These are phyloP conservation scores for Neofusicoccum parvum DNA, from an alignment of 2,329 filamentous ascomycete genomes.

Conservation along the genomic window DNA sequence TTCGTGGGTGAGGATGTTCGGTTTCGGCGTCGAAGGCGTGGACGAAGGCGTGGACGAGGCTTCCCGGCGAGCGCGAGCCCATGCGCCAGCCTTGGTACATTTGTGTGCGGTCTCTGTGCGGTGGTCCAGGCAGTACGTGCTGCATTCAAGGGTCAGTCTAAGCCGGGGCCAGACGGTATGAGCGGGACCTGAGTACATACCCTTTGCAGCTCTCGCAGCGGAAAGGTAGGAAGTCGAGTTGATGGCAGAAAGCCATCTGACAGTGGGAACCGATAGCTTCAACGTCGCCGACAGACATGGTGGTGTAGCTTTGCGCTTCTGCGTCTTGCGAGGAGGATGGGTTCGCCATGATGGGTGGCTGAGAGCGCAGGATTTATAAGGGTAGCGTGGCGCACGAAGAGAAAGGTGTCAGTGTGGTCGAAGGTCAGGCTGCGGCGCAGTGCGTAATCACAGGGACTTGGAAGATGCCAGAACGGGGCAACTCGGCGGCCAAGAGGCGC, in stretches of 20 bases:
- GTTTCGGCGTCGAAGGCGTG: constrained; percentile 43
- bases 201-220: constrained; percentile 83
- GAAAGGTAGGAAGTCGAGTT: constrained; percentile 95
- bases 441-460: constrained; percentile 19
- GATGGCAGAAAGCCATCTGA: constrained; percentile 86
- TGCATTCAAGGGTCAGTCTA: constrained; percentile 30
- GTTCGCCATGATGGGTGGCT: background rate
- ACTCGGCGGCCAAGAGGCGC: background rate
- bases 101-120: constrained; percentile 81
- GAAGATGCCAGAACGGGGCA: constrained; percentile 21
- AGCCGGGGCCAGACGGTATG: background rate
- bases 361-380: constrained; percentile 7
- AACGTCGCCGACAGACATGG: constrained; percentile 77
- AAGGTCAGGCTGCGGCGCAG: background rate
- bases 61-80: constrained; percentile 55
- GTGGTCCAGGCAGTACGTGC: constrained; percentile 91
- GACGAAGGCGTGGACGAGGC: constrained; percentile 34
- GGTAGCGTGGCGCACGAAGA: background rate
- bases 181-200: constrained; percentile 31
- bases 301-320: constrained; percentile 61
- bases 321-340: constrained; percentile 4
- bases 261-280: constrained; percentile 88
- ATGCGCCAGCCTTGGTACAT: constrained; percentile 62
- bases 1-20: constrained; percentile 61
- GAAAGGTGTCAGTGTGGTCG: background rate